phyloP scores from a whole-genome alignment of 345 rosid genomes.

The Melastoma malabathricum region DNA sequence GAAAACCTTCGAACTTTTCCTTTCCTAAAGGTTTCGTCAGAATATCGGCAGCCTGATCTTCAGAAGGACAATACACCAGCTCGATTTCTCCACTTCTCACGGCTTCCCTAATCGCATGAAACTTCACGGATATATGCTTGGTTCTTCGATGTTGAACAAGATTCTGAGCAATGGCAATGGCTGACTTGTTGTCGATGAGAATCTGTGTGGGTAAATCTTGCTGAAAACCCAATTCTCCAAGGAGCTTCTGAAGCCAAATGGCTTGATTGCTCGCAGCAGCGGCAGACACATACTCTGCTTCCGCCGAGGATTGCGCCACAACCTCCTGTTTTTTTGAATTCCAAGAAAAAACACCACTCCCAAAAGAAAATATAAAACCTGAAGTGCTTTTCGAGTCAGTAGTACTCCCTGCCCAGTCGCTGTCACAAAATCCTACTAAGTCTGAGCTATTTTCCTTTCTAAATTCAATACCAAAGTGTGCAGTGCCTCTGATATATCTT shows the following conservation, averaged over 20 bases:
- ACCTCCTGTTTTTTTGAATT: constrained; percentile 2
- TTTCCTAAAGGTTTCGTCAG: not conserved
- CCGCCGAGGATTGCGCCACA: not conserved
- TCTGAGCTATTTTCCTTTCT: no score
- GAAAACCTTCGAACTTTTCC: no score
- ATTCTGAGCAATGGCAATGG: constrained; percentile 3
- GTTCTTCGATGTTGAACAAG: not conserved
- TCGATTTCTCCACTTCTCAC: not conserved
- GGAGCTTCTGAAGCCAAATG: constrained; percentile 7
- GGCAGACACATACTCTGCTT: constrained; percentile 1
- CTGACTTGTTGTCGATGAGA: not conserved
- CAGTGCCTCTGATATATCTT: no score
- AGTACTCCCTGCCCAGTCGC: not conserved
- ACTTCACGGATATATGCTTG: constrained; percentile 5
- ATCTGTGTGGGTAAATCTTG: not conserved
- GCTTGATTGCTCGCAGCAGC: constrained; percentile 3
- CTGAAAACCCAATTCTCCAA: not conserved
- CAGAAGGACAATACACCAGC: not conserved
- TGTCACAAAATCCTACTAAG: no score
- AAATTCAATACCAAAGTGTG: no score
- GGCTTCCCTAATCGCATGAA: constrained; percentile 1
- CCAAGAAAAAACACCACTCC: not conserved
- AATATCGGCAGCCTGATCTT: not conserved
- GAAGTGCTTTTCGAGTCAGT: not conserved
- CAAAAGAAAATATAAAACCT: constrained; percentile 5